These are phyloP conservation scores for Cicer cuneatum DNA, from an alignment of 306 rosid genomes.

Conservation along the genomic window DNA sequence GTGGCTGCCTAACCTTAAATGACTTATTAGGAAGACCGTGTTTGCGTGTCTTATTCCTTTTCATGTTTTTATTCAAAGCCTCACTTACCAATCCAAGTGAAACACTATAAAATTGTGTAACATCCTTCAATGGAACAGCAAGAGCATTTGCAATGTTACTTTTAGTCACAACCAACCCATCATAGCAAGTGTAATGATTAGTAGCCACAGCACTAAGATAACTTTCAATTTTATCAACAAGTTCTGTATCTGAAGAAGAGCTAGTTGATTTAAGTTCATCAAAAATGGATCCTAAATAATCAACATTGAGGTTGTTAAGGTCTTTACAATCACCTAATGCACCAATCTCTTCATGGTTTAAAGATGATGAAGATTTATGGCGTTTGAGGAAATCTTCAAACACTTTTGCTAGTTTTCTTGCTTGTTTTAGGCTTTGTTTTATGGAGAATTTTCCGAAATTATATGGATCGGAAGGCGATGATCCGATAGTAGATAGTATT, in stretches of 20 bases:
- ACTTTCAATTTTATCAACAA: constrained; percentile 62
- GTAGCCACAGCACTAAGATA: constrained; percentile 71
- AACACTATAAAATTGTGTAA: constrained; percentile 64
- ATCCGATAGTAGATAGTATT: constrained; percentile 56
- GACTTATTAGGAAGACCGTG: constrained; percentile 48
- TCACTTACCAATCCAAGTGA: constrained; percentile 72
- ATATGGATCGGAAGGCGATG: constrained; percentile 69
- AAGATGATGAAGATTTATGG: constrained; percentile 37
- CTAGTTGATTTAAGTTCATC: constrained; percentile 39
- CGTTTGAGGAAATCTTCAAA: constrained; percentile 46
- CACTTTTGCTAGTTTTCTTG: constrained; percentile 49
- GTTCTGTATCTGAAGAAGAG: constrained; percentile 14
- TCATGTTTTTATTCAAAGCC: constrained; percentile 53
- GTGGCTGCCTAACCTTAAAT: constrained; percentile 58
- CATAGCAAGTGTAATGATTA: constrained; percentile 79
- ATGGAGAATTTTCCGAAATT: constrained; percentile 63
- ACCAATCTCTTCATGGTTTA: constrained; percentile 43
- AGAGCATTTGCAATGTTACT: constrained; percentile 53
- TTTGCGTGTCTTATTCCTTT: constrained; percentile 39
- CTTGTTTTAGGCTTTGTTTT: constrained; percentile 64
- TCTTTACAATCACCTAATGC: constrained; percentile 67
- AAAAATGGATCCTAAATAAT: constrained; percentile 48
- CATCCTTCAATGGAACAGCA: constrained; percentile 52
- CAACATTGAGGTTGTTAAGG: constrained; percentile 63
- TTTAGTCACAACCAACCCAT: constrained; percentile 63